Evolutionary conservation across 352 stramenopile species (phyloP).

Genomic region (Phytophthora kernoviae): DNA sequence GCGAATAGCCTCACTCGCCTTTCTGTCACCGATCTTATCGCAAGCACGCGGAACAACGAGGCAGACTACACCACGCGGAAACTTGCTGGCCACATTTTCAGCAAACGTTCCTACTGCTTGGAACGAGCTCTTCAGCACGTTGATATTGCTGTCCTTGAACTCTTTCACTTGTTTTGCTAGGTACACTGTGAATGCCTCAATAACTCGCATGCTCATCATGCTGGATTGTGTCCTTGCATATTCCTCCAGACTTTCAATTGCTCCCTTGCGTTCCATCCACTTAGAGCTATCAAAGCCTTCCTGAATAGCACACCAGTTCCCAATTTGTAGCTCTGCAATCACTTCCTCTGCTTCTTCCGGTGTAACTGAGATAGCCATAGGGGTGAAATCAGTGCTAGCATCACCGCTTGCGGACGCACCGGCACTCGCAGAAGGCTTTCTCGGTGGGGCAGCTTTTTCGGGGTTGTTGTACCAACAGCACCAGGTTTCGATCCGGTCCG

Average conservation of each 20-base stretch:
- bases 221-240: constrained; percentile 55
- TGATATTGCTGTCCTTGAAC: constrained; percentile 91
- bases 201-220: constrained; percentile 60
- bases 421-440: constrained; percentile 22
- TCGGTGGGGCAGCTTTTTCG: constrained; percentile 26
- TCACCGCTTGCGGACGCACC: constrained; percentile 17
- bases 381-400: constrained; percentile 59
- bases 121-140: constrained; percentile 86
- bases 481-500: constrained; percentile 55
- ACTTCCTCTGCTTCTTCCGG: constrained; percentile 72
- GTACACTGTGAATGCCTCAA: constrained; percentile 81
- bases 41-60: constrained; percentile 66
- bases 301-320: constrained; percentile 55
- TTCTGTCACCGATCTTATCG: constrained; percentile 86
- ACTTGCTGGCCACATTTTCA: constrained; percentile 58
- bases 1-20: constrained; percentile 70
- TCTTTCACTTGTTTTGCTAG: constrained; percentile 80
- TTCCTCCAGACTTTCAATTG: constrained; percentile 73
- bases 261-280: constrained; percentile 83
- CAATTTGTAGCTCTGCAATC: constrained; percentile 62
- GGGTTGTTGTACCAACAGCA: constrained; percentile 15
- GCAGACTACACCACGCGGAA: constrained; percentile 77
- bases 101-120: constrained; percentile 80
- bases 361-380: constrained; percentile 64
- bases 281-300: constrained; percentile 74